Evolutionary conservation across 192 early-diverging fungal genomes (phyloP), one percentile per base, ranked within the genome.

Genomic region (Umbelopsis vinacea): DNA sequence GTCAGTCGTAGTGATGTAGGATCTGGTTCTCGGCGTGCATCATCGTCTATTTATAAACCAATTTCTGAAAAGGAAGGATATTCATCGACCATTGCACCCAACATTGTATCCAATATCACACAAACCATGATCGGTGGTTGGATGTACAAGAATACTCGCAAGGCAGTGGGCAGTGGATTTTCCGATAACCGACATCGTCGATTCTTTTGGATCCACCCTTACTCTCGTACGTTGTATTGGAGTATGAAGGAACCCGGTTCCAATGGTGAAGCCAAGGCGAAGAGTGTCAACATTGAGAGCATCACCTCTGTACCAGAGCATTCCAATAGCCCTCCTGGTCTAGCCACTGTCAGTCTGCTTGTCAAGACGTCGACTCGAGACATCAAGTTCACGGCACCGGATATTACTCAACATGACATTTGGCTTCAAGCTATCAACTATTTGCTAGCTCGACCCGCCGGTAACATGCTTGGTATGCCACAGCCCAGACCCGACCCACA

Each of bases 151-250:
- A 92, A 88, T 68, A 92, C 91, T 23, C 81, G 89, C 7, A 78
- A 84, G 40, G 79, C 68, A 48, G 81, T 86, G 45, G 81, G 80
- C 0, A 74, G 70, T 35, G 82, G 83, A 66, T 79, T 83, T 23
- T 85, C 82, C 21, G 92, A 91, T 70, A 86, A 87, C 45, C 80
- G 86, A 12, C 90, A 94, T 57, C 66, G 82, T 69, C 86, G 92
- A 14, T 94, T 87, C 83, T 92, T 94, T 52, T 94, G 92, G 92
- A 85, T 94, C 33, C 91, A 92, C 60, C 92, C 92, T 23, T 94
- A 92, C 48, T 90, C 91, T 23, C 89, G 89, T 69, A 90, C 89
- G 29, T 76, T 94, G 60, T 90, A 94, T 72, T 94, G 92, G 92
- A 88, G 87, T 69, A 81, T 76, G 66, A 82, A 85, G 66, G 87